Base-by-base conservation (phyloP, 73 alveolate species). In the Paramecium sonneborni region DNA sequence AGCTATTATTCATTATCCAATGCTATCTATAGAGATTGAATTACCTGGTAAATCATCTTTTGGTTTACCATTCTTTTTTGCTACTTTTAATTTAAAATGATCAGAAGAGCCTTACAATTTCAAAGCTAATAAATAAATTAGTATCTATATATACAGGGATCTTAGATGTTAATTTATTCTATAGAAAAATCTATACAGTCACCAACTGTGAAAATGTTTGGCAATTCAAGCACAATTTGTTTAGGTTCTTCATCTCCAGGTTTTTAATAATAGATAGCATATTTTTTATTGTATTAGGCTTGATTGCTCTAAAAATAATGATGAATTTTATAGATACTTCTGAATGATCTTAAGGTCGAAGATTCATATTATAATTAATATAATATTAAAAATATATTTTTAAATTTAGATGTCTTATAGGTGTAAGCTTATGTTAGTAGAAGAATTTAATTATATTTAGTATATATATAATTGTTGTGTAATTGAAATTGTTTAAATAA, bases 11-110 rank as follows among this genome's bases (percentile, higher is more conserved):
- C 87, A 34, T 23, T 6, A 74, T 74, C 87, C 58, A 74, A 74
- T 10, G 56, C 87, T 74, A 12, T 4, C 28, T 37, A 23, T 34
- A 37, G 14, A 11, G 7, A 34, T 39, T 10, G 1, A 35, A 37
- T 12, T 74, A 74, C 87, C 56, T 30, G 87, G 87, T 37, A 74
- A 74, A 34, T 74, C 87, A 39, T 74, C 87, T 18, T 74, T 74
- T 34, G 87, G 87, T 35, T 74, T 74, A 3, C 87, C 87, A 74
- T 74, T 74, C 35, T 74, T 74, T 18, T 74, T 74, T 15, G 87
- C 87, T n/a, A 74, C 87, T 11, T 35, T 74, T n/a, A 74, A 74
- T 74, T 37, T 21, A 74, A 28, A 74, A 23, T 15, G 10, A 18
- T 74, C 58, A 30, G 56, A 32, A 15, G 57, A 21, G 6, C 87